Base-by-base conservation (phyloP, 148 eudicot species). In the Camellia granthamiana region DNA sequence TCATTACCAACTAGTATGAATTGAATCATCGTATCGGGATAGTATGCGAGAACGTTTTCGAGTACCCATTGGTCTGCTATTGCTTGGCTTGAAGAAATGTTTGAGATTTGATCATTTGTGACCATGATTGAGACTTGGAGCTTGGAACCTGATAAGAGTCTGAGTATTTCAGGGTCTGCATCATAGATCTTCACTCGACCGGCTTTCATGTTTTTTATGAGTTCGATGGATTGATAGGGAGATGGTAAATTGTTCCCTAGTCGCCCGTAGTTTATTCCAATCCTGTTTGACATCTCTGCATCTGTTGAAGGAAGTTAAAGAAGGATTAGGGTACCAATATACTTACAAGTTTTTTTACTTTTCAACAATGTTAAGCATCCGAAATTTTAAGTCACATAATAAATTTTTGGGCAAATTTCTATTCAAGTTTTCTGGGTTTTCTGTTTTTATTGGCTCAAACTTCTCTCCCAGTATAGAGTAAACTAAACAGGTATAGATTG, bases 1-100 rank as follows among this genome's bases (percentile, higher is more conserved):
- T 95, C 97, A 21, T 95, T 95, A 6, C 97, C 98, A 0, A 95
- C 97, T 16, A 95, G 81, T 14, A 95, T 81, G 80, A 41, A 89
- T 21, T 93, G 84, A 61, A 95, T 90, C 81, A 73, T 84, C 7
- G 98, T 93, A 14, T 64, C 46, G 3, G 98, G 98, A 66, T 91
- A 90, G 81, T 89, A 90, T 3, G 92, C 69, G 0, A 95, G 81
- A 47, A 95, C 86, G 69, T 89, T 91, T 16, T 86, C 83, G 0
- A 43, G 80, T 3, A 95, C 89, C 98, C 97, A 95, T 54, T 83
- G 79, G 63, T 86, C 82, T 9, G 96, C 96, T 2, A 60, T 0
- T 19, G 90, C 72, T 59, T 84, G 87, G 69, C 84, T 88, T 7
- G 88, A 79, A 19, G 96, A 92, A 0, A 95, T 84, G 18, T 5